phyloP scores from a whole-genome alignment of 2,329 filamentous ascomycete species.

The Zalaria obscura region DNA sequence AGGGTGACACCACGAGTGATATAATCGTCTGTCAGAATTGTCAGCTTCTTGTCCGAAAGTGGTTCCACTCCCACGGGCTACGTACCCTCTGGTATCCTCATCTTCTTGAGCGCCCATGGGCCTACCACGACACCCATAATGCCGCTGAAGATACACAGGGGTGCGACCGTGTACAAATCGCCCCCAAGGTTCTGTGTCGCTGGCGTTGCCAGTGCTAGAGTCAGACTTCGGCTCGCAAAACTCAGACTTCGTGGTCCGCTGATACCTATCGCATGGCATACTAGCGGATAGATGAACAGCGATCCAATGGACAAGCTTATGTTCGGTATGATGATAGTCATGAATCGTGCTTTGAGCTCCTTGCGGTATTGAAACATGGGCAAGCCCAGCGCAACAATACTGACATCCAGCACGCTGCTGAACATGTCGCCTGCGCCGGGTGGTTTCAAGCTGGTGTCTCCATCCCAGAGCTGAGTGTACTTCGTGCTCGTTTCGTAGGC shows the following conservation, averaged over 20 bases:
- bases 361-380: conserved; percentile 48
- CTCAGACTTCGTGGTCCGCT: conserved; percentile 36
- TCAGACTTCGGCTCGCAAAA: conserved; percentile 43
- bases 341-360: conserved; percentile 34
- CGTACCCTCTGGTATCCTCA: conserved; percentile 40
- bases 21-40: conserved; percentile 40
- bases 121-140: conserved; percentile 46
- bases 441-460: conserved; percentile 13
- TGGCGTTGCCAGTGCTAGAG: conserved; percentile 45
- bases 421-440: conserved; percentile 46
- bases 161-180: conserved; percentile 41
- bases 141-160: conserved; percentile 44
- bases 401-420: conserved; percentile 39
- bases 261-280: conserved; percentile 43
- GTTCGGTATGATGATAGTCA: conserved; percentile 40
- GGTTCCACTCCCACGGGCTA: not conserved
- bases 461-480: conserved; percentile 39
- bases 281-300: conserved; percentile 42
- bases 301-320: conserved; percentile 37
- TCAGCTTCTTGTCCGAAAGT: not conserved
- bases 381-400: conserved; percentile 44
- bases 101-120: conserved; percentile 29
- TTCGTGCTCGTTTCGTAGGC: conserved; percentile 39
- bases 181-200: conserved; percentile 43
- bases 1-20: conserved; percentile 48